These are phyloP conservation scores for Theobroma grandiflorum DNA, from an alignment of 441 rosid genomes.

Conservation along the genomic window DNA sequence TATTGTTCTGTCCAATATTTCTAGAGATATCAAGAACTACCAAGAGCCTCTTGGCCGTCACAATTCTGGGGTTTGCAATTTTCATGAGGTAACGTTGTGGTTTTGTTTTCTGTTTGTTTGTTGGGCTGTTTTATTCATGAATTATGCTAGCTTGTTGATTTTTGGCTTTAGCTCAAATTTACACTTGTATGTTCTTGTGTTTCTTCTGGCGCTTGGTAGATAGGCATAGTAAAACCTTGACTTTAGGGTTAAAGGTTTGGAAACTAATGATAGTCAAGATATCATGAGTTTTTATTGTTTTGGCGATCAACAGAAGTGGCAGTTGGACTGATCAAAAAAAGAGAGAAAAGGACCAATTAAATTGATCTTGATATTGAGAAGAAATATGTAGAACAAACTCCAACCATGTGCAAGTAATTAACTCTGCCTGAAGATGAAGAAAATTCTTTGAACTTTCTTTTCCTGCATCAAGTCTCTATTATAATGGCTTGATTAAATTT, in stretches of 20 bases:
- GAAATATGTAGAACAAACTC: not conserved
- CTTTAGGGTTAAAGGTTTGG: constrained; percentile 3
- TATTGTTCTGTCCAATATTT: constrained; percentile 52
- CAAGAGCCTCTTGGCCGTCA: constrained; percentile 42
- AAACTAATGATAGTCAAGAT: not conserved
- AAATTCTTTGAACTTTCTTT: not conserved
- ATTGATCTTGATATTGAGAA: not conserved
- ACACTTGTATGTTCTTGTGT: not conserved
- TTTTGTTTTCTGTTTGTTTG: not conserved
- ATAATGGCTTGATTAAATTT: not conserved
- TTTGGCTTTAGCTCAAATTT: not conserved
- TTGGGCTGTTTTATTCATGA: not conserved
- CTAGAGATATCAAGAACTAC: constrained; percentile 57
- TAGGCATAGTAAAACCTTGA: not conserved
- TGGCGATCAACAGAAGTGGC: constrained; percentile 13
- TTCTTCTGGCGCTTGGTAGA: constrained; percentile 7
- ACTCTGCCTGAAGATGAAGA: not conserved
- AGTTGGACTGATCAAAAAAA: not conserved
- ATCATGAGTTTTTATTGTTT: not conserved
- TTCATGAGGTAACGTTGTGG: constrained; percentile 52
- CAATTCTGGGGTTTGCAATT: constrained; percentile 55
- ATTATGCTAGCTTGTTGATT: not conserved
- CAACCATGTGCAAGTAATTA: not conserved
- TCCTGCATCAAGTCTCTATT: not conserved
- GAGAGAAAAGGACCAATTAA: not conserved